Conservation (phyloP, 2,329 filamentous ascomycete genomes). For the Trichoderma sp. region DNA sequence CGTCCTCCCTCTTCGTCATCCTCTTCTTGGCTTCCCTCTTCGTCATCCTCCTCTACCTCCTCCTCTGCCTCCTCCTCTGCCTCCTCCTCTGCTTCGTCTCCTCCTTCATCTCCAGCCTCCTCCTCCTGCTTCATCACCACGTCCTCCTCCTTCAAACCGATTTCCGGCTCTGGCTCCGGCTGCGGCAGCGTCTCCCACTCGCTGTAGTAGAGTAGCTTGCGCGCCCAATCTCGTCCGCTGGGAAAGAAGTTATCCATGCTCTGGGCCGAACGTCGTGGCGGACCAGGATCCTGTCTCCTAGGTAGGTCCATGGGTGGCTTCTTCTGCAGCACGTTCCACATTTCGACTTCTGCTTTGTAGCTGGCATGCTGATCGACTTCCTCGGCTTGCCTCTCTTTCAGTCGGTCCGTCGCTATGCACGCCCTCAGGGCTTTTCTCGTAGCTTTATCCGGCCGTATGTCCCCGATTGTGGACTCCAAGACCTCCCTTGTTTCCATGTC, state of each 20-base stretch:
- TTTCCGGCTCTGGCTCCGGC: neutral
- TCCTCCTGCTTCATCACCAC: neutral
- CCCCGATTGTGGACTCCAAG: slow-evolving; percentile 45
- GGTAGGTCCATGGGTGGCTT: slow-evolving; percentile 42
- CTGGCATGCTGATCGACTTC: slow-evolving; percentile 46
- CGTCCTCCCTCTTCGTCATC: neutral
- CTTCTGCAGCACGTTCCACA: slow-evolving; percentile 51
- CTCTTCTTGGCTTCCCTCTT: neutral
- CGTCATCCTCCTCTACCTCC: neutral
- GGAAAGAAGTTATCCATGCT: slow-evolving; percentile 44
- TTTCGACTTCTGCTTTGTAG: slow-evolving; percentile 46
- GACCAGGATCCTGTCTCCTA: slow-evolving; percentile 38
- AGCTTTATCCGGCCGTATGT: slow-evolving; percentile 44
- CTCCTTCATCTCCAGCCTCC: slow-evolving; percentile 5
- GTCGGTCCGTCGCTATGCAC: slow-evolving; percentile 47
- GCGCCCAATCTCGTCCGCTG: slow-evolving; percentile 46
- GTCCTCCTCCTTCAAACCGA: neutral
- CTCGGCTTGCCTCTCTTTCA: slow-evolving; percentile 50
- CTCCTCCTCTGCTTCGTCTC: slow-evolving; percentile 5
- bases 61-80: neutral
- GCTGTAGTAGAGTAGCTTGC: slow-evolving; percentile 41
- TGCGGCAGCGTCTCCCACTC: slow-evolving; percentile 47
- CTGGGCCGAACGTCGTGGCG: slow-evolving; percentile 36
- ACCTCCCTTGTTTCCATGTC: slow-evolving; percentile 48
- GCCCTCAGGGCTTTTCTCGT: slow-evolving; percentile 43